phyloP scores from a whole-genome alignment of 257 asterid genomes.

The Salvia miltiorrhiza region DNA sequence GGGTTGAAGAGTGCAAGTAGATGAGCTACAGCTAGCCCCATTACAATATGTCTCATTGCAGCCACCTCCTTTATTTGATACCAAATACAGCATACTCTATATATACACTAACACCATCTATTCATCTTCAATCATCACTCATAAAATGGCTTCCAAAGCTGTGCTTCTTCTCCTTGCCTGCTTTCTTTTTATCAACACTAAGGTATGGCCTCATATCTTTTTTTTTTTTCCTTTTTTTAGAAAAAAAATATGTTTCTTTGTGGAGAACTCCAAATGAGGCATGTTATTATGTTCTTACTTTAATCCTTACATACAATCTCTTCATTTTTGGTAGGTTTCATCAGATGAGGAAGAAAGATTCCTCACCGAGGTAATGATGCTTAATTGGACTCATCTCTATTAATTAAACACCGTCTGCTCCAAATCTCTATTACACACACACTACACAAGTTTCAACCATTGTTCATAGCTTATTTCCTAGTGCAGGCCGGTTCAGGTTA shows the following conservation, averaged over 20 bases:
- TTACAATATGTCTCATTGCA: neutral
- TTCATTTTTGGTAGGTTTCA: constrained; percentile 22
- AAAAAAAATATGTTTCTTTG: neutral
- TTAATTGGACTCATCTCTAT: neutral
- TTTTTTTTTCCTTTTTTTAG: neutral
- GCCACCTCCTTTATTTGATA: neutral
- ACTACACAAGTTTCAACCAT: too few species aligned
- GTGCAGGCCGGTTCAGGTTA: too few species aligned
- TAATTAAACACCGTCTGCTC: too few species aligned
- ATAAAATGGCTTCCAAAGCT: constrained; percentile 36
- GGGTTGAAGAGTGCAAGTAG: constrained; percentile 5
- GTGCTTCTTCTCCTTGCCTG: constrained; percentile 32
- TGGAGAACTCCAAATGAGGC: neutral
- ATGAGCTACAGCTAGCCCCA: constrained; percentile 6
- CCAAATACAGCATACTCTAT: neutral
- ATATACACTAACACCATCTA: neutral
- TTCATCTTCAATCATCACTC: neutral
- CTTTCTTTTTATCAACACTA: constrained; percentile 36
- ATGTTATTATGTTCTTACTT: neutral
- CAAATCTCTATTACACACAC: too few species aligned
- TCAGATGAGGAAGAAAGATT: constrained; percentile 18
- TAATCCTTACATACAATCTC: neutral
- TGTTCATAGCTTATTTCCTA: too few species aligned
- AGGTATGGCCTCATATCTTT: constrained; percentile 26
- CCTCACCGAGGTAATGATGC: constrained; percentile 15